phyloP scores from a whole-genome alignment of 2,329 filamentous ascomycete genomes.

The Microsporum canis region DNA sequence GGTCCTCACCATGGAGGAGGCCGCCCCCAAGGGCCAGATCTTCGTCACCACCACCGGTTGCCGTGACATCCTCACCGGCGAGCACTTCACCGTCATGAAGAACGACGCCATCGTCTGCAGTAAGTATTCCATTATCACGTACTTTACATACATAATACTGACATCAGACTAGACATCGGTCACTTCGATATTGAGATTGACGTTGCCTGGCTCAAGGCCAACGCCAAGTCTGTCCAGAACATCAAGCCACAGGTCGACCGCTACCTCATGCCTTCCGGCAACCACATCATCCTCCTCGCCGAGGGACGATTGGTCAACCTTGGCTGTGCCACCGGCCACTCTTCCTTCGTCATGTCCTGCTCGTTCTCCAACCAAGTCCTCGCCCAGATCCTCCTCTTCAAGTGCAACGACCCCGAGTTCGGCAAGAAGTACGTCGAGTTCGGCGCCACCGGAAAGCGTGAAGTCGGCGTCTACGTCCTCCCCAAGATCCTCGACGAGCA shows the following conservation, averaged over 20 bases:
- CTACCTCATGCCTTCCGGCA: conserved; percentile 84
- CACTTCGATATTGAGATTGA: conserved; percentile 99
- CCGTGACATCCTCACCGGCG: conserved; percentile 88
- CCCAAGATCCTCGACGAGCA: conserved; percentile 99
- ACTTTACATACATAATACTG: not conserved
- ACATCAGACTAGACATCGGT: conserved; percentile 62
- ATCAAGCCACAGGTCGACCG: conserved; percentile 99
- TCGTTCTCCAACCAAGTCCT: conserved; percentile 99
- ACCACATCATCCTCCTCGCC: conserved; percentile 95
- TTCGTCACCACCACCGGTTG: conserved; percentile 99
- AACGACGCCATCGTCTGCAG: conserved; percentile 99
- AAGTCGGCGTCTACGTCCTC: conserved; percentile 85
- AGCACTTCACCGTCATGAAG: conserved; percentile 88
- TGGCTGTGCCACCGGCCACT: conserved; percentile 97
- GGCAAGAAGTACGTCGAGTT: conserved; percentile 94
- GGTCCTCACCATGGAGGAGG: conserved; percentile 97
- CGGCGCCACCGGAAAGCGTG: conserved; percentile 80
- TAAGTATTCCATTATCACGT: conserved; percentile 36
- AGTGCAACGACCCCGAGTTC: conserved; percentile 77
- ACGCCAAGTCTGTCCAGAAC: conserved; percentile 85
- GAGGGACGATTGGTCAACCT: conserved; percentile 99
- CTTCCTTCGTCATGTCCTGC: conserved; percentile 99
- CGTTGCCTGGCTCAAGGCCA: conserved; percentile 98
- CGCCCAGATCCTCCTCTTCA: conserved; percentile 96
- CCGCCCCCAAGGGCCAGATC: conserved; percentile 79